Base-by-base conservation (phyloP, 2,329 filamentous ascomycete species). In the Ceratocystis destructans region DNA sequence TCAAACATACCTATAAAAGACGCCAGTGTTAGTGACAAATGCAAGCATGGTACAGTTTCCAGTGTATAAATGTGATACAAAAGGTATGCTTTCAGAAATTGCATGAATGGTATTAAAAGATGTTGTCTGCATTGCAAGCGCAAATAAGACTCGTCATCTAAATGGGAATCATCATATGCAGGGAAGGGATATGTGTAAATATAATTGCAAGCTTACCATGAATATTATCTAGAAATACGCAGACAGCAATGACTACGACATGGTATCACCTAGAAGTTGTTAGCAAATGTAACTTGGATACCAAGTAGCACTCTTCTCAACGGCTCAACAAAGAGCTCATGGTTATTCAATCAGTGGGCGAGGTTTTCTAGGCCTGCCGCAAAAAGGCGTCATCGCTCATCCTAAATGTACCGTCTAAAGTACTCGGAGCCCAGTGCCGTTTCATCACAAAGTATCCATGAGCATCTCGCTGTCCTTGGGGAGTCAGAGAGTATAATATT, bases 341-440 rank as follows among this genome's bases (percentile, higher is more conserved):
- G 20, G 55, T 28, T 33, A 22, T 66, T 44, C 69, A 72, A 78
- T 96, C 91, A 96, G 91, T 93, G 89, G 91, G 89, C 90, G 86
- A 96, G 91, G 92, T 96, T 96, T 96, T 95, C 90, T 95, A 96
- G 90, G 91, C 91, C 90, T 96, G 90, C 89, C 90, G 78, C 90
- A 89, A 89, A 83, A 78, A 89, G 90, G 90, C 84, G 88, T 68
- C 84, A 85, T 91, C 89, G 80, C 91, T 90, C 90, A 85, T 85
- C 79, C 77, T 75, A 73, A 72, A 76, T 69, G 69, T 66, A 57
- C 70, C 69, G 67, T 66, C 74, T 77, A 75, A 74, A 77, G 75
- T 74, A 71, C 76, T 95, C 90, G 87, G 91, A 93, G 91, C 91
- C 91, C 91, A 96, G 91, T 96, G 91, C 91, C 89, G 78, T 82